Conservation (phyloP, 306 rosid genomes). For the Acmispon strigosus region DNA sequence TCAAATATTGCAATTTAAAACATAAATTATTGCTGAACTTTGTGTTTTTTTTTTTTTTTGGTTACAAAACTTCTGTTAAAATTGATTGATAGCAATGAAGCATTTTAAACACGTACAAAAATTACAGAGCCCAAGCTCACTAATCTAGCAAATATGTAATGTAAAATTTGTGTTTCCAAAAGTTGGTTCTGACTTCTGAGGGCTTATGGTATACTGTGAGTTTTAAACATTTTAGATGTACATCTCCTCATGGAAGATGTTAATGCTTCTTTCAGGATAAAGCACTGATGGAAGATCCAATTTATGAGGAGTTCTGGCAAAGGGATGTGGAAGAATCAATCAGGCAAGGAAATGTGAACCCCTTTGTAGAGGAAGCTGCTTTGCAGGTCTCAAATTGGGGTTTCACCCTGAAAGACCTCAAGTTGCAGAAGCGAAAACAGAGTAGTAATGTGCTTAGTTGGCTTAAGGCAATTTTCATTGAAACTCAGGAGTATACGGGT, state of each 20-base stretch:
- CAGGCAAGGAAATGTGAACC: conserved; percentile 68
- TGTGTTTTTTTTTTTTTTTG: no score
- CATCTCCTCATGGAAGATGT: conserved; percentile 6
- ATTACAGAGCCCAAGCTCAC: neutral
- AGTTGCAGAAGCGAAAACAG: conserved; percentile 62
- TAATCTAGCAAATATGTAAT: neutral
- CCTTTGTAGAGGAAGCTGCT: conserved; percentile 87
- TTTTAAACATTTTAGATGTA: neutral
- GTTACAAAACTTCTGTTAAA: neutral
- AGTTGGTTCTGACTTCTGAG: neutral
- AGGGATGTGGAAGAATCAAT: conserved; percentile 95
- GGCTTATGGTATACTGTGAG: neutral
- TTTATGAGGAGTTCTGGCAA: conserved; percentile 96
- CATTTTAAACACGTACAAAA: neutral
- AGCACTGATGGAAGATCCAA: conserved; percentile 88
- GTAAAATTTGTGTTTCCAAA: neutral
- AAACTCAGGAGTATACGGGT: conserved; percentile 62
- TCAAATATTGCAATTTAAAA: neutral
- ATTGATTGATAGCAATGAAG: conserved; percentile 1
- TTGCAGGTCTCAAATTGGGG: conserved; percentile 94
- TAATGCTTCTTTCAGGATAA: conserved; percentile 52
- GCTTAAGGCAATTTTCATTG: conserved; percentile 64
- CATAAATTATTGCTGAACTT: neutral
- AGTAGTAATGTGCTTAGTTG: conserved; percentile 48
- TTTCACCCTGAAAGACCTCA: conserved; percentile 85